phyloP scores from a whole-genome alignment of 176 grass and related monocot species.

The Oryza australiensis region DNA sequence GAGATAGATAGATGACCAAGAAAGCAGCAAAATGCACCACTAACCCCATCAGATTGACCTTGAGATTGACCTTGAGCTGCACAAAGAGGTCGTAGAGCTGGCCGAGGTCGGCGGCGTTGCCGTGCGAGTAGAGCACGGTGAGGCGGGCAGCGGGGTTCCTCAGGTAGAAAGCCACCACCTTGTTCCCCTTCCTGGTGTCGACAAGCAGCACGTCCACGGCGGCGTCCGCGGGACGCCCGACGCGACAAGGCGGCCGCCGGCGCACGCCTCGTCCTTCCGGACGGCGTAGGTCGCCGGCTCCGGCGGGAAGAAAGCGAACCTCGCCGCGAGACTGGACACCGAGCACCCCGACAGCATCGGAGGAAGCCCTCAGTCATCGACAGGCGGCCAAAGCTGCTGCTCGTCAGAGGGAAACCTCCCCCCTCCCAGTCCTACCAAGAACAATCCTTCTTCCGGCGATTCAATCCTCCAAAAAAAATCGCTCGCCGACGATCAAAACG shows the following conservation, averaged over 20 bases:
- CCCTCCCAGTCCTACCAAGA: slow-evolving; percentile 13
- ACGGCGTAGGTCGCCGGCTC: slow-evolving; percentile 87
- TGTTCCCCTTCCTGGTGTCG: slow-evolving; percentile 73
- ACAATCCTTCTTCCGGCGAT: not conserved
- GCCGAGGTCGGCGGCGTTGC: slow-evolving; percentile 96
- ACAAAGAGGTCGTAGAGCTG: slow-evolving; percentile 99
- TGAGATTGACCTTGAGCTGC: slow-evolving; percentile 99
- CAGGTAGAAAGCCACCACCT: slow-evolving; percentile 94
- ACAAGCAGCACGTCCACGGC: slow-evolving; percentile 79
- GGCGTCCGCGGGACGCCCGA: slow-evolving; percentile 80
- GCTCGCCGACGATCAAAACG: slow-evolving; percentile 14
- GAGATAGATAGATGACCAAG: slow-evolving; percentile 1
- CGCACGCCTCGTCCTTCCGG: slow-evolving; percentile 58
- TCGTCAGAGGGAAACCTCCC: slow-evolving; percentile 60
- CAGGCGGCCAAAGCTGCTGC: slow-evolving; percentile 40
- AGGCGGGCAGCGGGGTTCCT: slow-evolving; percentile 78
- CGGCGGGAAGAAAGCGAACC: slow-evolving; percentile 99
- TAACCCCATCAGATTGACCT: slow-evolving; percentile 97
- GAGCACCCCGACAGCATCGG: slow-evolving; percentile 88
- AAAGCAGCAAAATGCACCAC: slow-evolving; percentile 47
- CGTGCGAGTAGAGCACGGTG: slow-evolving; percentile 96
- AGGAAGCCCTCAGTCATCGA: slow-evolving; percentile 71
- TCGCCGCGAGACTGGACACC: slow-evolving; percentile 97
- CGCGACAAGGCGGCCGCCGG: slow-evolving; percentile 69
- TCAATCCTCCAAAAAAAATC: not conserved